Percentiles rank a stretch among this genome's conserved stretches.
phyloP scores from a whole-genome alignment of 2,329 filamentous ascomycete genomes.

The Tolypocladium tropicale region DNA sequence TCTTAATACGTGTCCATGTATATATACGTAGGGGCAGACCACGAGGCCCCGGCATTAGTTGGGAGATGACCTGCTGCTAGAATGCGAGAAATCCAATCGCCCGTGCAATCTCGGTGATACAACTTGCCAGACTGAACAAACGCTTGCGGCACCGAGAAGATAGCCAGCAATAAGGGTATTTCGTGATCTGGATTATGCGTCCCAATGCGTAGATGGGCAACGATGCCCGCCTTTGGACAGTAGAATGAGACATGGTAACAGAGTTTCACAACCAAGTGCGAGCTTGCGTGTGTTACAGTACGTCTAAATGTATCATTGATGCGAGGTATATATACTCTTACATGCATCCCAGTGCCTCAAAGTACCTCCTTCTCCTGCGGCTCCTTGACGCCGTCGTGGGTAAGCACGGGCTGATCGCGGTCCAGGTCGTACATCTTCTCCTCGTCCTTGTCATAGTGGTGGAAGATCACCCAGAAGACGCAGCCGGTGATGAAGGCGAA shows the following conservation, averaged over 20 bases:
- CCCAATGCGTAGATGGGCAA: background rate
- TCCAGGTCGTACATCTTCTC: slow-evolving; percentile 29
- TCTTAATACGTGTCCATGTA: background rate
- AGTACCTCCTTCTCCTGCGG: background rate
- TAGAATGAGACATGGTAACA: background rate
- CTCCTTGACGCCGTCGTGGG: background rate
- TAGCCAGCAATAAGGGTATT: background rate
- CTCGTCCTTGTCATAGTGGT: slow-evolving; percentile 26
- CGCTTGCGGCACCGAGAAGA: background rate
- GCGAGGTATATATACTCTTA: background rate
- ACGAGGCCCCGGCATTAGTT: background rate
- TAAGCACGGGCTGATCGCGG: slow-evolving; percentile 17
- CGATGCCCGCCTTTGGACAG: background rate
- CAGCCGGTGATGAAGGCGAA: slow-evolving; percentile 36
- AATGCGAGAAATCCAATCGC: background rate
- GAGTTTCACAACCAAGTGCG: background rate
- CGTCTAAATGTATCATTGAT: background rate
- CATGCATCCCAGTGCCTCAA: no score
- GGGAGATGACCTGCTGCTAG: background rate
- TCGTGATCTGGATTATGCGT: background rate
- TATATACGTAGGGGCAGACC: background rate
- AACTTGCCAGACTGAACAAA: background rate
- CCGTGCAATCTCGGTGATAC: no score
- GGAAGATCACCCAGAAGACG: slow-evolving; percentile 38
- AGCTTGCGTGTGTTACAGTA: background rate